Conservation (phyloP, 148 eudicot genomes). For the Agrostemma githago region DNA sequence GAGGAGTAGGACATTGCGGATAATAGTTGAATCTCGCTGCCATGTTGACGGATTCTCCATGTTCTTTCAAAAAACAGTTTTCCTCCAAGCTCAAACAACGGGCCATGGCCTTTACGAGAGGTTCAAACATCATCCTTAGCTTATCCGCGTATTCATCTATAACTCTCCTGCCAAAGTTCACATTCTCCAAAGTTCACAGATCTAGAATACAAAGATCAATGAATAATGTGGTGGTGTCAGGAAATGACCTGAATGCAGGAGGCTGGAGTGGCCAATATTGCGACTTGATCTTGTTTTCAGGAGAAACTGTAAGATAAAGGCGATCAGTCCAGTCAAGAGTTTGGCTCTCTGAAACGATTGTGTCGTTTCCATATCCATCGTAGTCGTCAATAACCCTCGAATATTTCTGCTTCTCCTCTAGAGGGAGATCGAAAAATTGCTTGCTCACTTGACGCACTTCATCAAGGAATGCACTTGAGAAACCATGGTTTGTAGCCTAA, state of each 20-base stretch:
- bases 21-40: conserved; percentile 42
- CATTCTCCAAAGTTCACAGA: not conserved
- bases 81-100: conserved; percentile 33
- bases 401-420: conserved; percentile 48
- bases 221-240: not conserved
- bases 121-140: conserved; percentile 15
- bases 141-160: conserved; percentile 22
- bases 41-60: conserved; percentile 27
- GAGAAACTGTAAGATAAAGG: conserved; percentile 38
- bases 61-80: conserved; percentile 30
- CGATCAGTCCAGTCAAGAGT: conserved; percentile 66
- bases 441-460: conserved; percentile 42
- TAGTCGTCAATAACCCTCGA: conserved; percentile 27
- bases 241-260: conserved; percentile 40
- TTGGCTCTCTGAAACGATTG: conserved; percentile 40
- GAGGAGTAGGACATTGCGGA: conserved; percentile 42
- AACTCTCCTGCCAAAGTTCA: conserved; percentile 23
- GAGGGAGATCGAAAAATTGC: conserved; percentile 49
- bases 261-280: conserved; percentile 63
- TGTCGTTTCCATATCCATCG: conserved; percentile 64
- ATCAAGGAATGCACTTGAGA: conserved; percentile 42
- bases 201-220: not conserved
- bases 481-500: conserved; percentile 61
- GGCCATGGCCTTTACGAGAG: conserved; percentile 37
- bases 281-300: conserved; percentile 38